These are phyloP conservation scores for Lactarius psammicola DNA, from an alignment of 768 basidiomycete species.

Conservation along the genomic window DNA sequence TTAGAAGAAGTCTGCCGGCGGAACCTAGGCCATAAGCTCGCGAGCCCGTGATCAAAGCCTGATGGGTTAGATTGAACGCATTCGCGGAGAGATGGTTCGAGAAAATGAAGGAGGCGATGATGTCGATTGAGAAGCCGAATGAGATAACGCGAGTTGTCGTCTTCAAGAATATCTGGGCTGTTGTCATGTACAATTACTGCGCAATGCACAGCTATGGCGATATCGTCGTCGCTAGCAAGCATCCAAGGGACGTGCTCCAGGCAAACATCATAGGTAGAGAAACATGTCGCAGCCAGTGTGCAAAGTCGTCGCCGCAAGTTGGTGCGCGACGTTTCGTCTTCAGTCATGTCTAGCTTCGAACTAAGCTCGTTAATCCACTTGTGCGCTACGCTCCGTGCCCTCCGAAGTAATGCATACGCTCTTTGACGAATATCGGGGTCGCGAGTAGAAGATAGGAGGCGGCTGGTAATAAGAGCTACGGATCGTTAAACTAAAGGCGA, in stretches of 20 bases:
- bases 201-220: slow-evolving; percentile 6
- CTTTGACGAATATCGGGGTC: not conserved
- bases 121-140: not conserved
- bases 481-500: too few species aligned
- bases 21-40: not conserved
- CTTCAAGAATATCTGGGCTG: not conserved
- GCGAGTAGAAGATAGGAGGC: not conserved
- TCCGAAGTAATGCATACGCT: not conserved
- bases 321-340: not conserved
- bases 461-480: slow-evolving; percentile 2
- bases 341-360: not conserved
- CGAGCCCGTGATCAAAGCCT: not conserved
- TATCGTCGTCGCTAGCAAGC: not conserved
- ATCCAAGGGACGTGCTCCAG: not conserved
- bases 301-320: not conserved
- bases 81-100: not conserved
- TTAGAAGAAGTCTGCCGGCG: not conserved
- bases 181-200: slow-evolving; percentile 2
- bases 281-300: slow-evolving; percentile 12
- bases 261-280: slow-evolving; percentile 6
- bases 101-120: not conserved
- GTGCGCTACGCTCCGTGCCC: not conserved
- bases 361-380: slow-evolving; percentile 4
- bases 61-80: not conserved
- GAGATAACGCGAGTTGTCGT: not conserved